These are phyloP conservation scores for Arxiozyma slooffiae DNA, from an alignment of 1,139 yeast genomes.

Conservation along the genomic window DNA sequence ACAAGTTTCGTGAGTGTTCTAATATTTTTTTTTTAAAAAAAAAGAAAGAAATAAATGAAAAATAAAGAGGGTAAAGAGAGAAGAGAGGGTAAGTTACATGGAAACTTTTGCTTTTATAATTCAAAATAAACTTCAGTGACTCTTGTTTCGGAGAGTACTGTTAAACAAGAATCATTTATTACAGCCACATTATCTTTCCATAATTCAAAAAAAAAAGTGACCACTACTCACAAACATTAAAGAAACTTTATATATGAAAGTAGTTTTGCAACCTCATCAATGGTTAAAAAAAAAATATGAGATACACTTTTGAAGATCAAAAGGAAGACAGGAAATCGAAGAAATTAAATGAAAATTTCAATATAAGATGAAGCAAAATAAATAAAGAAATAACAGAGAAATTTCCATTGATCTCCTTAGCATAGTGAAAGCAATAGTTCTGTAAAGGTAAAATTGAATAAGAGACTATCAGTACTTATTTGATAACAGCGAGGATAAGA, in stretches of 20 bases:
- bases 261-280: neutral
- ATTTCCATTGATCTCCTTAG: slow-evolving; percentile 23
- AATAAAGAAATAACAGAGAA: slow-evolving; percentile 16
- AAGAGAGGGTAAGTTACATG: too few species aligned
- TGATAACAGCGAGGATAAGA: slow-evolving; percentile 27
- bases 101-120: too few species aligned
- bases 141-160: slow-evolving; percentile 1
- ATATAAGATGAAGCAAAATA: neutral
- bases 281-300: neutral
- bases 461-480: slow-evolving; percentile 27
- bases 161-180: slow-evolving; percentile 1
- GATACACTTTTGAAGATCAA: neutral
- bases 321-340: neutral
- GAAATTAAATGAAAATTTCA: neutral
- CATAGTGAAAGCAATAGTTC: slow-evolving; percentile 22
- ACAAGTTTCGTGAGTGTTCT: too few species aligned
- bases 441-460: slow-evolving; percentile 24
- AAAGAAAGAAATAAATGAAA: too few species aligned
- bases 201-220: neutral
- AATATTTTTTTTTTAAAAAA: too few species aligned
- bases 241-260: neutral
- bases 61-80: too few species aligned
- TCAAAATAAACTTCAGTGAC: neutral
- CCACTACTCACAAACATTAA: slow-evolving; percentile 3
- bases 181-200: slow-evolving; percentile 3